Percentiles rank a stretch among this genome's conserved stretches.
phyloP scores from a whole-genome alignment of 1,284 basidiomycete species.

The Meripilus lineatus region DNA sequence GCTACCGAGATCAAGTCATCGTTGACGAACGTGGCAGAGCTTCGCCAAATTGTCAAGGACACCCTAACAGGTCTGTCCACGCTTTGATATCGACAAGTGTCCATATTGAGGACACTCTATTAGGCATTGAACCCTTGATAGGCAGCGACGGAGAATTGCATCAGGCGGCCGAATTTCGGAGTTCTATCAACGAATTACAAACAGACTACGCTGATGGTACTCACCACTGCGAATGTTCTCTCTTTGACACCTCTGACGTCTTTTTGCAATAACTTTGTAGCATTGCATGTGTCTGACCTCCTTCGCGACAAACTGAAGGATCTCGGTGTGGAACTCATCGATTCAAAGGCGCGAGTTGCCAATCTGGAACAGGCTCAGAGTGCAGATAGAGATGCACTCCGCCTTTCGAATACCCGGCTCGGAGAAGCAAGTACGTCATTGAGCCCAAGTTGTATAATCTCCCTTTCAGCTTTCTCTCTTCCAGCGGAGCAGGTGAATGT shows the following conservation, averaged over 20 bases:
- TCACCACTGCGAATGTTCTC: conserved; percentile 2
- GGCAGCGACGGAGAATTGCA: conserved; percentile 19
- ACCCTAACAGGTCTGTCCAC: conserved; percentile 19
- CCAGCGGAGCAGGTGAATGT: conserved; percentile 14
- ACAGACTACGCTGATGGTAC: conserved; percentile 25
- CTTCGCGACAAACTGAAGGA: conserved; percentile 31
- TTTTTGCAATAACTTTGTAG: too few relatives aligned
- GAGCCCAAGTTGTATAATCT: too few relatives aligned
- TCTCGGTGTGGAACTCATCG: conserved; percentile 27
- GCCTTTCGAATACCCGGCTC: conserved; percentile 16
- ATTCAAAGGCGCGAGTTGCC: conserved; percentile 25
- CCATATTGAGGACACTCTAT: too few relatives aligned
- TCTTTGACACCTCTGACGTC: background rate
- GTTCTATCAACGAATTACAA: conserved; percentile 22
- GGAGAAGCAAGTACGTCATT: conserved; percentile 20
- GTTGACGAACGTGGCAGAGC: conserved; percentile 23
- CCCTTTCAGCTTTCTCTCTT: background rate
- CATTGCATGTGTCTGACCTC: conserved; percentile 31
- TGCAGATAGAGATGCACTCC: conserved; percentile 21
- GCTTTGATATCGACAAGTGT: too few relatives aligned
- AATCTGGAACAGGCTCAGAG: conserved; percentile 23
- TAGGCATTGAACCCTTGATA: background rate
- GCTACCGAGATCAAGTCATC: conserved; percentile 21
- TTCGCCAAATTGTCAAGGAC: conserved; percentile 20
- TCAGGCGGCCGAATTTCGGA: conserved; percentile 19